Evolutionary conservation across 2,329 filamentous ascomycete species (phyloP).

Genomic region (Aspergillus luchuensis): DNA sequence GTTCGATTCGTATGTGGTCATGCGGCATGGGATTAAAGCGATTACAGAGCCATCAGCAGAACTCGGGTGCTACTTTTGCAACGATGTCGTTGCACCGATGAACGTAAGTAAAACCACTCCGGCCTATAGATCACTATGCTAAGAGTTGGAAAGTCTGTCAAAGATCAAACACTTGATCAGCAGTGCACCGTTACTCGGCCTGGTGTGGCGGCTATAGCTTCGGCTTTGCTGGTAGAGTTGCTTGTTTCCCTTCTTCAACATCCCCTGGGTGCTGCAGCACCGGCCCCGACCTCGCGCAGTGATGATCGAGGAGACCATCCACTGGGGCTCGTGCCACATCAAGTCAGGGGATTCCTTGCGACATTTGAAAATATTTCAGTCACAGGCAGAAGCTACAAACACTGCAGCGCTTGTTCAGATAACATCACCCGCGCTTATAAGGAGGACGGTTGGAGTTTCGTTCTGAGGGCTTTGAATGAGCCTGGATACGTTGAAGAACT

Average conservation of each 20-base stretch:
- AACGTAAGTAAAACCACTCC: conserved; percentile 65
- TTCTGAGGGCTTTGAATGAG: conserved; percentile 61
- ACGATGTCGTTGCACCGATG: conserved; percentile 90
- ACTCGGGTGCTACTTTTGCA: conserved; percentile 97
- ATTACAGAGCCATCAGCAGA: conserved; percentile 61
- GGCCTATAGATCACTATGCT: conserved; percentile 17
- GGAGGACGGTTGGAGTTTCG: conserved; percentile 61
- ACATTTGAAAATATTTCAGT: conserved; percentile 62
- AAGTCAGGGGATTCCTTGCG: conserved; percentile 64
- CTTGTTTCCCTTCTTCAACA: conserved; percentile 87
- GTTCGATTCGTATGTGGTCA: conserved; percentile 95
- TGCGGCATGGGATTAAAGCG: conserved; percentile 81
- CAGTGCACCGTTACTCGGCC: conserved; percentile 97
- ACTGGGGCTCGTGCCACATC: conserved; percentile 60
- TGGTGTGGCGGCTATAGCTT: conserved; percentile 88
- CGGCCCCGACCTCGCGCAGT: conserved; percentile 36
- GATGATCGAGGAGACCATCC: conserved; percentile 47
- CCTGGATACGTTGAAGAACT: conserved; percentile 65
- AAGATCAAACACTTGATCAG: conserved; percentile 93
- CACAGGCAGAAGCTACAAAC: conserved; percentile 60
- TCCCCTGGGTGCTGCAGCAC: conserved; percentile 56
- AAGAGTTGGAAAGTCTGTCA: conserved; percentile 69
- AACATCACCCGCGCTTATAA: conserved; percentile 57
- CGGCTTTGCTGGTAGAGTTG: conserved; percentile 85
- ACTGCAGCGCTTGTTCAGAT: conserved; percentile 64